Conservation (phyloP, 2,329 filamentous ascomycete genomes). For the Aspergillus japonicus region DNA sequence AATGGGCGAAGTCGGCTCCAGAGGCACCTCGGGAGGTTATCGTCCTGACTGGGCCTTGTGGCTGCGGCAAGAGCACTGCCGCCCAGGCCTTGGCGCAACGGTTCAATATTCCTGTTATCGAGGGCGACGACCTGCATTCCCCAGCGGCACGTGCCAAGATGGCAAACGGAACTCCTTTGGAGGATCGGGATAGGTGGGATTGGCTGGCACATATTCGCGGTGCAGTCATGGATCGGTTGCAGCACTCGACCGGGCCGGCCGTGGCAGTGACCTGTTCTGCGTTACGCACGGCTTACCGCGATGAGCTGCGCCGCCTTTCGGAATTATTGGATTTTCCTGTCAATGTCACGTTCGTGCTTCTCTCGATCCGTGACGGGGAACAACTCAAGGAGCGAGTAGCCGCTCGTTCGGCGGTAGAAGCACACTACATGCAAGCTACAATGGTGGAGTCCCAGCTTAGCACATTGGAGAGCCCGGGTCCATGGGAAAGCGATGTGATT, state of each 20-base stretch:
- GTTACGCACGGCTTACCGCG: constrained; percentile 54
- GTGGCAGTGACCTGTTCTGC: constrained; percentile 57
- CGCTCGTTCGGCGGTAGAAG: constrained; percentile 36
- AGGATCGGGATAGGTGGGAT: constrained; percentile 55
- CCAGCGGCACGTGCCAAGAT: constrained; percentile 53
- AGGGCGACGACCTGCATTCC: constrained; percentile 55
- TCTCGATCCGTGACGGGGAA: constrained; percentile 29
- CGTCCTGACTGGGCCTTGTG: constrained; percentile 52
- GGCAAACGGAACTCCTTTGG: constrained; percentile 49
- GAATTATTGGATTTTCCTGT: constrained; percentile 22
- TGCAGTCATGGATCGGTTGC: constrained; percentile 22
- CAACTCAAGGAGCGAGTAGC: constrained; percentile 48
- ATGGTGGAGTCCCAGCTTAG: constrained; percentile 56
- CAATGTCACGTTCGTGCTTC: constrained; percentile 40
- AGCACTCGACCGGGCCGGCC: constrained; percentile 17
- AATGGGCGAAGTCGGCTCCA: constrained; percentile 1
- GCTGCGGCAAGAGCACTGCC: constrained; percentile 55
- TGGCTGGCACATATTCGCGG: constrained; percentile 43
- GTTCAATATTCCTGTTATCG: constrained; percentile 37
- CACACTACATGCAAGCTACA: constrained; percentile 55
- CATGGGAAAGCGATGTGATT: constrained; percentile 36
- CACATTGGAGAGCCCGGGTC: constrained; percentile 47
- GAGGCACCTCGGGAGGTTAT: constrained; percentile 14
- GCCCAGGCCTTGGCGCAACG: constrained; percentile 46
- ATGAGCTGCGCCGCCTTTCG: constrained; percentile 48